Evolutionary conservation across 169 alveolate species (phyloP).

Genomic region (Cryptosporidium sp.): DNA sequence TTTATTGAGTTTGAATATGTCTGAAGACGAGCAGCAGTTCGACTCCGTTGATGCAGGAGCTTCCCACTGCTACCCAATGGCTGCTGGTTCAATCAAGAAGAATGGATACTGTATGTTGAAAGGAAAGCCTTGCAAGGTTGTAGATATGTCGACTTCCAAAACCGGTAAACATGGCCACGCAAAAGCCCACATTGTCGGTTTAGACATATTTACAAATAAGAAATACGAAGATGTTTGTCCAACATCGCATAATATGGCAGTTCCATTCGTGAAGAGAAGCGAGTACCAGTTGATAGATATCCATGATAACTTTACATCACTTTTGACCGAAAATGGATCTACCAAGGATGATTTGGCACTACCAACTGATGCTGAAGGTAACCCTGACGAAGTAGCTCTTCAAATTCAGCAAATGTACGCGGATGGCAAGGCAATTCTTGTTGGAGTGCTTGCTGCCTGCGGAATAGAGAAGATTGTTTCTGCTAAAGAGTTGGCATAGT

Average conservation of each 20-base stretch:
- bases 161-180: slow-evolving; percentile 99
- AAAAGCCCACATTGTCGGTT: slow-evolving; percentile 97
- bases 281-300: slow-evolving; percentile 93
- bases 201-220: slow-evolving; percentile 97
- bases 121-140: slow-evolving; percentile 98
- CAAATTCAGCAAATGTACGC: slow-evolving; percentile 87
- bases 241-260: slow-evolving; percentile 97
- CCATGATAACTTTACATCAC: slow-evolving; percentile 92
- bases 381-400: slow-evolving; percentile 90
- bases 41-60: slow-evolving; percentile 94
- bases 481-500: slow-evolving; percentile 83
- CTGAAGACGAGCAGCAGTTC: slow-evolving; percentile 83
- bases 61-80: slow-evolving; percentile 94
- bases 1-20: slow-evolving; percentile 29
- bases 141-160: slow-evolving; percentile 95
- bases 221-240: slow-evolving; percentile 97
- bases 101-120: slow-evolving; percentile 96
- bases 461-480: slow-evolving; percentile 91
- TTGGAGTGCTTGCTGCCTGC: slow-evolving; percentile 91
- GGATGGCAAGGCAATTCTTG: slow-evolving; percentile 89
- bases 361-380: slow-evolving; percentile 94
- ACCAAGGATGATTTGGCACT: slow-evolving; percentile 95
- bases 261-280: slow-evolving; percentile 93
- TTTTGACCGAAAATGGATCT: slow-evolving; percentile 94
- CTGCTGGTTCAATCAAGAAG: slow-evolving; percentile 97